Conservation (phyloP, 2,329 filamentous ascomycete genomes). For the Sporothrix variecibatus region DNA sequence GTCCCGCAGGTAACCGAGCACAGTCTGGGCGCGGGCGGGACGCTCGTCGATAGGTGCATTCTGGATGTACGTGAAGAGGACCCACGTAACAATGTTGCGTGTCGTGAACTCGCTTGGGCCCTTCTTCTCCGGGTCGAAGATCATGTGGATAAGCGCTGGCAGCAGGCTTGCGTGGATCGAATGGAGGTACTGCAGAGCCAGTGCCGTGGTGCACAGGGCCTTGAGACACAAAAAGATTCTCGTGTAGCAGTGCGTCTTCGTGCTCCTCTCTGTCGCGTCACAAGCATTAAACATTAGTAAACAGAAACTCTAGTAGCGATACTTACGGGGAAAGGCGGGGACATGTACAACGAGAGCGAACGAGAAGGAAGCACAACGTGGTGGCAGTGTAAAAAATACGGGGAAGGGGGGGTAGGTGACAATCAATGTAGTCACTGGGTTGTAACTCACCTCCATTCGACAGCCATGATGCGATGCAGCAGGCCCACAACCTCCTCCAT, state of each 20-base stretch:
- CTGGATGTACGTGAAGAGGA: slow-evolving; percentile 86
- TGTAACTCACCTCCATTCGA: slow-evolving; percentile 82
- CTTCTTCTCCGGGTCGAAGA: slow-evolving; percentile 98
- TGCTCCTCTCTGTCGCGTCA: slow-evolving; percentile 74
- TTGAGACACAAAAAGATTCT: slow-evolving; percentile 89
- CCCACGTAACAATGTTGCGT: slow-evolving; percentile 82
- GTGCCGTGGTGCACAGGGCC: slow-evolving; percentile 86
- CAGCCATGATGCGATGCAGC: slow-evolving; percentile 86
- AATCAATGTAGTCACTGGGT: background rate
- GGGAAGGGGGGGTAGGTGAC: background rate
- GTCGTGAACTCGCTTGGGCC: slow-evolving; percentile 96
- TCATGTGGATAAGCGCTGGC: slow-evolving; percentile 79
- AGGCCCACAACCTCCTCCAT: slow-evolving; percentile 89
- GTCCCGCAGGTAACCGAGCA: slow-evolving; percentile 79
- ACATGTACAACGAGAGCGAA: background rate
- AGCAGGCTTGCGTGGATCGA: slow-evolving; percentile 80
- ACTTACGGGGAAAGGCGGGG: slow-evolving; percentile 9
- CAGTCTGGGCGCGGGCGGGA: slow-evolving; percentile 67
- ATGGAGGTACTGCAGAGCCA: slow-evolving; percentile 79
- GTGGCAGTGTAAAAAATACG: background rate
- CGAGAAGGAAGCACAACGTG: background rate
- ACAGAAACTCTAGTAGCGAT: background rate
- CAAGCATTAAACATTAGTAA: background rate
- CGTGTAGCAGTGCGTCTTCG: slow-evolving; percentile 88
- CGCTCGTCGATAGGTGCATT: slow-evolving; percentile 63